These are phyloP conservation scores for Paramecium octaurelia DNA, from an alignment of 73 alveolate genomes.

Conservation along the genomic window DNA sequence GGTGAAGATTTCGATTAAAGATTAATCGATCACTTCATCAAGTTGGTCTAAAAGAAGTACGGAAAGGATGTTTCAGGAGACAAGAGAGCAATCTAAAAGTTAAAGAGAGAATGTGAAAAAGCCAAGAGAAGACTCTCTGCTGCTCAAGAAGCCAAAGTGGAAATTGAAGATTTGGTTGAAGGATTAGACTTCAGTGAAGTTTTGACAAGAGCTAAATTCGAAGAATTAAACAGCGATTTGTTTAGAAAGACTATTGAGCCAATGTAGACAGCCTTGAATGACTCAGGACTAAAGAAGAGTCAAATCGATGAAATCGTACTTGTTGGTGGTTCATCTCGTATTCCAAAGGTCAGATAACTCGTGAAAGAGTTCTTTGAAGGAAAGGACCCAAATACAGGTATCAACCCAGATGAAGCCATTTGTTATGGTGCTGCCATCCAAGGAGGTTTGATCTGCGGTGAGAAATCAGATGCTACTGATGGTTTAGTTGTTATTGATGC, in stretches of 20 bases:
- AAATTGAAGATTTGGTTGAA: conserved; percentile 94
- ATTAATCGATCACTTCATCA: conserved; percentile 93
- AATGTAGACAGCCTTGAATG: conserved; percentile 91
- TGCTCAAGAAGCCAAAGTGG: conserved; percentile 87
- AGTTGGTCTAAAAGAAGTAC: conserved; percentile 91
- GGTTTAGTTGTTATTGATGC: conserved; percentile 94
- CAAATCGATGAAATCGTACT: conserved; percentile 89
- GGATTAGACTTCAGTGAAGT: conserved; percentile 98
- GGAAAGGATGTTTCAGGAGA: conserved; percentile 85
- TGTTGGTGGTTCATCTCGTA: conserved; percentile 98
- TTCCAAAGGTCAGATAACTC: conserved; percentile 89
- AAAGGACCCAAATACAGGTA: conserved; percentile 93
- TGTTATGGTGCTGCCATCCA: conserved; percentile 99
- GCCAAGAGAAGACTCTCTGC: conserved; percentile 98
- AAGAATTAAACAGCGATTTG: conserved; percentile 91
- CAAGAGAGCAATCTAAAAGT: conserved; percentile 94
- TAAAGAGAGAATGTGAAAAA: conserved; percentile 96
- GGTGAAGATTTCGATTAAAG: conserved; percentile 99
- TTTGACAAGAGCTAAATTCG: conserved; percentile 97
- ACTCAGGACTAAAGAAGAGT: conserved; percentile 76
- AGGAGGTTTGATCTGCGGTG: conserved; percentile 99
- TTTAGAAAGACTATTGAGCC: conserved; percentile 97
- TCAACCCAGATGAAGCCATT: conserved; percentile 99
- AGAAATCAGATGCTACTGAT: conserved; percentile 85
- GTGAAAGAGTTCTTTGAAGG: conserved; percentile 92